These are phyloP conservation scores for Clavispora carvajalis DNA, from an alignment of 805 yeast species.

Conservation along the genomic window DNA sequence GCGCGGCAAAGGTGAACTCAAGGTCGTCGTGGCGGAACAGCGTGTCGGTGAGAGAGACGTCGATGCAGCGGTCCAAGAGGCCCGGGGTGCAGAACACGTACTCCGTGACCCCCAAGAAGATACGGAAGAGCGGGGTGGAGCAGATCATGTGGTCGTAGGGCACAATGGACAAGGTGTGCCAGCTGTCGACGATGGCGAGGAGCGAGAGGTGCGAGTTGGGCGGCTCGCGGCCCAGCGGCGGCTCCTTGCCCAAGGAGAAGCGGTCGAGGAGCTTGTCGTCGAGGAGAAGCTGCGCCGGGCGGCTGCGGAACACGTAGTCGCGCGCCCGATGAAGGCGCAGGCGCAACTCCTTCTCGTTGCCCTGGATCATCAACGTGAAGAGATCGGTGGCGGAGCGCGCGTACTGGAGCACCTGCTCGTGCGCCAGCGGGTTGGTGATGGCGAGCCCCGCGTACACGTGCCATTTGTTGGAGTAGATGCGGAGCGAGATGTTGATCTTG, in stretches of 20 bases:
- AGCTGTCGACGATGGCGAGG: conserved; percentile 88
- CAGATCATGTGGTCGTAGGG: conserved; percentile 98
- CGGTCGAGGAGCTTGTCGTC: conserved; percentile 76
- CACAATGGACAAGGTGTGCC: conserved; percentile 78
- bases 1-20: conserved; percentile 87
- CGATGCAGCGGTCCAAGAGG: conserved; percentile 72
- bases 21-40: conserved; percentile 83
- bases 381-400: conserved; percentile 79
- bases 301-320: conserved; percentile 65
- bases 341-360: conserved; percentile 51
- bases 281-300: conserved; percentile 55
- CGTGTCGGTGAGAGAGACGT: conserved; percentile 60
- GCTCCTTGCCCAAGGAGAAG: conserved; percentile 69
- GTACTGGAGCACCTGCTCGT: conserved; percentile 83
- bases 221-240: conserved; percentile 53
- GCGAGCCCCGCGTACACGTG: conserved; percentile 98
- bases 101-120: conserved; percentile 90
- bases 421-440: conserved; percentile 92
- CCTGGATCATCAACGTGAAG: conserved; percentile 76
- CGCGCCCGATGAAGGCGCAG: conserved; percentile 62
- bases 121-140: conserved; percentile 87
- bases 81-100: conserved; percentile 83
- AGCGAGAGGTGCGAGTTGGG: conserved; percentile 90
- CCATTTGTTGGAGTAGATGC: conserved; percentile 93
- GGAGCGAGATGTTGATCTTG: conserved; percentile 83